Evolutionary conservation across 495 filamentous ascomycete genomes (phyloP).

Genomic region (Amniculicola lignicola): DNA sequence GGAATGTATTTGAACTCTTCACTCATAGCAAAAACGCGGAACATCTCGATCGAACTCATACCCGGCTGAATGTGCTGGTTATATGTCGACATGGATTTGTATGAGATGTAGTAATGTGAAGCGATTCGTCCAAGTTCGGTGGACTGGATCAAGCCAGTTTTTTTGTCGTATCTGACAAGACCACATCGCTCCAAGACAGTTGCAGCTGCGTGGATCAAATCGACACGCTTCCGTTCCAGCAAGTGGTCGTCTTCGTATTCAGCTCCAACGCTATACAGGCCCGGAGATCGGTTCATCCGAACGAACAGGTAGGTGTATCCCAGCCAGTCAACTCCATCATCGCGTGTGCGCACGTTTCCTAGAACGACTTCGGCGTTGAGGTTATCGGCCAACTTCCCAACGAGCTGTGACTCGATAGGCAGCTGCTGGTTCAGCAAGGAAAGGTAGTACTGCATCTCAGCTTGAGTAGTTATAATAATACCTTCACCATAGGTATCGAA

Average conservation of each 20-base stretch:
- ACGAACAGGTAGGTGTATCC: constrained; percentile 98
- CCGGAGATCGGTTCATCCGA: constrained; percentile 93
- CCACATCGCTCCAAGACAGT: constrained; percentile 80
- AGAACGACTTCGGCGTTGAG: constrained; percentile 96
- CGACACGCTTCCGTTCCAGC: constrained; percentile 92
- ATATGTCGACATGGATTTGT: constrained; percentile 94
- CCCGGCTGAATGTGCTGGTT: constrained; percentile 92
- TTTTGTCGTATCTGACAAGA: constrained; percentile 92
- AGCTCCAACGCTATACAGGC: constrained; percentile 89
- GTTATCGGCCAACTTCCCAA: constrained; percentile 91
- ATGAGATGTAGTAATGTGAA: constrained; percentile 96
- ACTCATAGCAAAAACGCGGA: constrained; percentile 95
- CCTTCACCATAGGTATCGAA: constrained; percentile 97
- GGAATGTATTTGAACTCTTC: constrained; percentile 99
- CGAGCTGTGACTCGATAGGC: constrained; percentile 94
- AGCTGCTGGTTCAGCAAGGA: constrained; percentile 95
- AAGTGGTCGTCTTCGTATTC: constrained; percentile 92
- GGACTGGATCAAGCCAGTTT: constrained; percentile 79
- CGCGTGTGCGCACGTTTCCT: constrained; percentile 86
- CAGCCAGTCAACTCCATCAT: constrained; percentile 97
- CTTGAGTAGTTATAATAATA: constrained; percentile 95
- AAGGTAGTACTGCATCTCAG: constrained; percentile 93
- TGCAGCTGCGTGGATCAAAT: constrained; percentile 92
- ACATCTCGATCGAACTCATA: constrained; percentile 87
- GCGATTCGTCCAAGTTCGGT: constrained; percentile 94